Evolutionary conservation across 805 yeast species (phyloP).

Genomic region (Metschnikowia amazonensis): DNA sequence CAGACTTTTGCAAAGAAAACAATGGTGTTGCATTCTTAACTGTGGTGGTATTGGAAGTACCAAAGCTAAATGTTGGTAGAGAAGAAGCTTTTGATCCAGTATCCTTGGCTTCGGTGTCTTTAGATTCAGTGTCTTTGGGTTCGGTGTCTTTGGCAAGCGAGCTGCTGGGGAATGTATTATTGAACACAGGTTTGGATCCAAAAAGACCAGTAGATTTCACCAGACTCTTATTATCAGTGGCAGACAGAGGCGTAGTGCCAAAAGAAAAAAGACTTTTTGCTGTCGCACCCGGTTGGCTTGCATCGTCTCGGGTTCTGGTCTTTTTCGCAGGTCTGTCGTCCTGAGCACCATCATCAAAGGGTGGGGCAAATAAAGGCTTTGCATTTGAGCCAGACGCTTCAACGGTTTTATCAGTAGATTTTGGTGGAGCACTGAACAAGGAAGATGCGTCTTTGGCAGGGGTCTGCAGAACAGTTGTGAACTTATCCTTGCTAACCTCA

Average conservation of each 20-base stretch:
- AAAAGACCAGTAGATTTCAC: background rate
- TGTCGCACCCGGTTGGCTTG: background rate
- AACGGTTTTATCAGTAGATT: conserved; percentile 7
- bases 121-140: background rate
- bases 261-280: background rate
- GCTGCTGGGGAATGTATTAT: background rate
- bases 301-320: background rate
- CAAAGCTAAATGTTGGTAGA: conserved; percentile 1
- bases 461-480: conserved; percentile 20
- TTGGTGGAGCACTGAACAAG: background rate
- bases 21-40: background rate
- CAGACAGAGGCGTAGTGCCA: background rate
- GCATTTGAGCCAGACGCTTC: background rate
- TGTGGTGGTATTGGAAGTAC: background rate
- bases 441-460: background rate
- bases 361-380: conserved; percentile 5
- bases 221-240: background rate
- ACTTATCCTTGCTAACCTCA: conserved; percentile 27
- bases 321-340: conserved; percentile 5
- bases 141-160: background rate
- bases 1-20: background rate
- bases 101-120: background rate
- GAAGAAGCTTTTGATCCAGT: background rate
- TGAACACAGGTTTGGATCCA: background rate
- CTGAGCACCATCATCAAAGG: conserved; percentile 1